Evolutionary conservation across 495 filamentous ascomycete genomes (phyloP), one percentile per base, ranked within the genome.

Genomic region (Penicillium coprophilum): DNA sequence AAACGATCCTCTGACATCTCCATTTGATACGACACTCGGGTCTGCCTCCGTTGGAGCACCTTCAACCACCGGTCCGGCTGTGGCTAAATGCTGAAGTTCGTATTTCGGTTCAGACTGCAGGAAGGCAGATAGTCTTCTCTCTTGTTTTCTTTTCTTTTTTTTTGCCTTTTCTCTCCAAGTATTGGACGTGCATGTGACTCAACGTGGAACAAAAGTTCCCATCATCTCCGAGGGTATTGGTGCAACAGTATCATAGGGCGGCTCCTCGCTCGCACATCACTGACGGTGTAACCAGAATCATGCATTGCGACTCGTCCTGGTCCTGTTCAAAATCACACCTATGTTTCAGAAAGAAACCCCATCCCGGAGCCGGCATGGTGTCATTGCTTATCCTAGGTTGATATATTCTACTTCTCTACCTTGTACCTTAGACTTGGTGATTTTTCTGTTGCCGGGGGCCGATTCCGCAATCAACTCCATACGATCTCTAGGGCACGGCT

Each of bases 1-100:
- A 56, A 39, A 53, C 54, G 58, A 65, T 62, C 52, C 56, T 58
- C 58, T 40, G 63, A 20, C 51, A 54, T 50, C 44, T 49, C 43
- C 40, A 20, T 24, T 40, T 52, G 21, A 66, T 62, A 55, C 55
- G 55, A 55, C 43, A 20, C 24, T 46, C 61, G 24, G 30, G 20
- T 34, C 43, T 46, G 21, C 27, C 7, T 28, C 34, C 9, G 17
- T 27, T 21, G 20, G 4, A 55, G 13, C 32, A 15, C 15, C 21
- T 21, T 43, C 32, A 48, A 39, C 27, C 39, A 40, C 45, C 17
- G 12, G 6, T 17, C 45, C 24, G 12, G 11, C 23, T 56, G 53
- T 48, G 21, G 23, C 39, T 38, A 2, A 17, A 34, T 41, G 17
- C 23, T 49, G 23, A 24, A 31, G 1, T 3, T 24, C 17, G n/a